Conservation (phyloP, 176 grass and related monocot species). For the Oryza nivara region DNA sequence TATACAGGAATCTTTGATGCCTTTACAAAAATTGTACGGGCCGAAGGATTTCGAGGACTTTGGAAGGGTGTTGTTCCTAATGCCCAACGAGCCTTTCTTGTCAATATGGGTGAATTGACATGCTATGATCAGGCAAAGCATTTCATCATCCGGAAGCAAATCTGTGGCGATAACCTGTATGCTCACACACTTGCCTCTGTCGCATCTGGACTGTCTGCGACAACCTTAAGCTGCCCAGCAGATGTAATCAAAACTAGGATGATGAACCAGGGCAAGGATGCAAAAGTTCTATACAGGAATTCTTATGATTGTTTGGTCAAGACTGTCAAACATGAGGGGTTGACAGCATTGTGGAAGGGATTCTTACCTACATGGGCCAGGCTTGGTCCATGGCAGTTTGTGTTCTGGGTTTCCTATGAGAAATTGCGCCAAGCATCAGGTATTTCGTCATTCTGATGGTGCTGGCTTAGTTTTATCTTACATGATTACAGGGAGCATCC, state of each 20-base stretch:
- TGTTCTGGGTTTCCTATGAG: slow-evolving; percentile 92
- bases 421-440: slow-evolving; percentile 63
- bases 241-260: slow-evolving; percentile 93
- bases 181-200: slow-evolving; percentile 78
- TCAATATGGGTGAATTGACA: slow-evolving; percentile 87
- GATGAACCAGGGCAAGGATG: slow-evolving; percentile 70
- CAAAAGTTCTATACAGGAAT: slow-evolving; percentile 61
- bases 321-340: slow-evolving; percentile 63
- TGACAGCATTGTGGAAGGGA: slow-evolving; percentile 75
- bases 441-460: slow-evolving; percentile 76
- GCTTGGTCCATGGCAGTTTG: slow-evolving; percentile 91
- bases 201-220: slow-evolving; percentile 62
- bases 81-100: slow-evolving; percentile 82
- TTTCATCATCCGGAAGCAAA: slow-evolving; percentile 61
- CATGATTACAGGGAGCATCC: not conserved
- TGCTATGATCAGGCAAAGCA: slow-evolving; percentile 86
- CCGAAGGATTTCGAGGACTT: slow-evolving; percentile 63
- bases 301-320: slow-evolving; percentile 84
- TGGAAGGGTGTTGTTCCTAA: slow-evolving; percentile 79
- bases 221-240: slow-evolving; percentile 73
- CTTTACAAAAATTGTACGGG: slow-evolving; percentile 60
- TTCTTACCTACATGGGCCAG: slow-evolving; percentile 87
- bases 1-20: slow-evolving; percentile 63
- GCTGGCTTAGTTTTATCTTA: not conserved
- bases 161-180: slow-evolving; percentile 68